A percentile compares a stretch with the other conserved stretches of the same genome.
Evolutionary conservation across 164 flowering plant genomes (phyloP).

Genomic region (Aristolochia californica): DNA sequence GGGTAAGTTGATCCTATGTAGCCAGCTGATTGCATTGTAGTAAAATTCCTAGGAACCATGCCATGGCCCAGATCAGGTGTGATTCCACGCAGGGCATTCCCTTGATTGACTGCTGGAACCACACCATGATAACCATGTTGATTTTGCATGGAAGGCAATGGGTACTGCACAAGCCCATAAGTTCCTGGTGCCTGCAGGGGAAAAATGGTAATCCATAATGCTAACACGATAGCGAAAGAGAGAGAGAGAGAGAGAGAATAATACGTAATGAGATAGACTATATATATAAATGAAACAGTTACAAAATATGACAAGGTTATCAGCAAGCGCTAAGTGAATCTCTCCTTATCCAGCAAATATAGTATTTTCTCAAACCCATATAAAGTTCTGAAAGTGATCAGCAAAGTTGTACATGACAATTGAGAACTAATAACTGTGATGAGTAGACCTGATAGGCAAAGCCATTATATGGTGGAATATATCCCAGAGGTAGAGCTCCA

Average conservation of each 20-base stretch:
- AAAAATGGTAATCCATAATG: too few species aligned
- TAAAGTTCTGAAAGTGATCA: too few species aligned
- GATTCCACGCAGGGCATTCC: slow-evolving; percentile 54
- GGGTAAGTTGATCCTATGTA: slow-evolving; percentile 67
- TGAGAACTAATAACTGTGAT: neutral
- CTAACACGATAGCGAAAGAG: too few species aligned
- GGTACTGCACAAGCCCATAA: slow-evolving; percentile 86
- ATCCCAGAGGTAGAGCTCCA: slow-evolving; percentile 86
- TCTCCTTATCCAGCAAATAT: too few species aligned
- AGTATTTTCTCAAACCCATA: too few species aligned
- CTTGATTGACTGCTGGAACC: slow-evolving; percentile 64
- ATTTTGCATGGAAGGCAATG: slow-evolving; percentile 68
- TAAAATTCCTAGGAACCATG: slow-evolving; percentile 59
- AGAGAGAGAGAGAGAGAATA: neutral
- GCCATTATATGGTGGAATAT: slow-evolving; percentile 76
- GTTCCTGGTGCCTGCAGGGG: slow-evolving; percentile 65
- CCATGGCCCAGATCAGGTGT: slow-evolving; percentile 43
- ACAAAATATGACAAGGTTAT: too few species aligned
- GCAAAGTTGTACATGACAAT: too few species aligned
- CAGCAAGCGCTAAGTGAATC: too few species aligned
- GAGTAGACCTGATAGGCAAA: slow-evolving; percentile 78
- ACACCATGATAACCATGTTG: slow-evolving; percentile 64
- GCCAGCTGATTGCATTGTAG: slow-evolving; percentile 45
- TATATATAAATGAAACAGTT: neutral
- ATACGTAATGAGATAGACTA: neutral